Evolutionary conservation across 2,329 filamentous ascomycete genomes (phyloP), one percentile per base, ranked within the genome.

Genomic region (Arthrobotrys sinensis): DNA sequence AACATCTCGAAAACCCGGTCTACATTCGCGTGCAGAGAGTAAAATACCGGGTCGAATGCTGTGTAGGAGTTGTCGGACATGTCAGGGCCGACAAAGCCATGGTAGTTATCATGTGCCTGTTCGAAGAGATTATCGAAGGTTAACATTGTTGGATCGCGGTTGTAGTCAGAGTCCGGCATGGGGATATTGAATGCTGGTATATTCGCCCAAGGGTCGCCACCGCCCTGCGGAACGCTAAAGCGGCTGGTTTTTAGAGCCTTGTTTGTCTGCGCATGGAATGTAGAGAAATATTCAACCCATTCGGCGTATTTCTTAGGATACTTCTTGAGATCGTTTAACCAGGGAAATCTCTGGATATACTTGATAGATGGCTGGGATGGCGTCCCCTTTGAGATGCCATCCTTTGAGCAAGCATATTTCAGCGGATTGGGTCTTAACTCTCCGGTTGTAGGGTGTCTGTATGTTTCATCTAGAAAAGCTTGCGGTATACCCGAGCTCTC

Each of bases 31-130:
- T 76, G 71, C 11, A 60, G 46, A 8, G 28, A 48, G 32, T 55
- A 55, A 24, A 76, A 76, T 38, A 76, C 40, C 0, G 71, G 71
- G 45, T 76, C 71, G 24, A 76, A 70, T 7, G 64, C 71, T 2
- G 64, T 62, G 50, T 60, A 76, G 19, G 71, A 52, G 52, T 70
- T 70, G 36, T 63, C 67, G 16, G 45, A 64, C 71, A 76, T 76
- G 32, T 76, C 71, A 19, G 43, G 64, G 10, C 71, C 71, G 28
- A 76, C 36, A 50, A 64, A 70, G 10, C 65, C 71, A 24, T 76
- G 65, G 24, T 70, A 71, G 40, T 76, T 70, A 34, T 70, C 71
- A n/a, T 76, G 65, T 4, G 65, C 50, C 19, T 76, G 65, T 21
- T 70, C 71, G 28, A 76, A 76, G 14, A 66, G 40, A 4, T 55